Conservation (phyloP, 1,284 basidiomycete genomes). For the Ustilago nuda region DNA sequence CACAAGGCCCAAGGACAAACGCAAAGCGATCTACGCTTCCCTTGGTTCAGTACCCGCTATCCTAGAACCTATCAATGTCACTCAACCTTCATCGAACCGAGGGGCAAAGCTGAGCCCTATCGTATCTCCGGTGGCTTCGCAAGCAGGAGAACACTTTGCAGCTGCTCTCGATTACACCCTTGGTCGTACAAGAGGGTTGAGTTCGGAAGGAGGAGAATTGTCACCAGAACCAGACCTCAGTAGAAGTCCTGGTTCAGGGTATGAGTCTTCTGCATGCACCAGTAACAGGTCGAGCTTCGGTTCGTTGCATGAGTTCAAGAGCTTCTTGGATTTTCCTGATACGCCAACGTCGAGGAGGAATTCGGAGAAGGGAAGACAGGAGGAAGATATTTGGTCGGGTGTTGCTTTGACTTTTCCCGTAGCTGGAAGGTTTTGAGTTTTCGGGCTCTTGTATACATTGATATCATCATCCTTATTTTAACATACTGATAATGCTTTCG, state of each 20-base stretch:
- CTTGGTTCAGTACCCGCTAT: constrained; percentile 14
- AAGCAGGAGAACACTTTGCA: constrained; percentile 18
- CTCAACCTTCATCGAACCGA: background rate
- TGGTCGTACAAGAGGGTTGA: constrained; percentile 4
- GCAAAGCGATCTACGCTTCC: constrained; percentile 35
- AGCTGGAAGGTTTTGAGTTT: constrained; percentile 1
- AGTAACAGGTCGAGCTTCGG: constrained; percentile 25
- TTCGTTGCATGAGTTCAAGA: constrained; percentile 27
- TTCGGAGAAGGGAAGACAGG: background rate
- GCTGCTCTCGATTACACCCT: constrained; percentile 17
- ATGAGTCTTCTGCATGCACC: constrained; percentile 11
- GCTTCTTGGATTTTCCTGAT: constrained; percentile 30
- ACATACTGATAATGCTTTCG: background rate
- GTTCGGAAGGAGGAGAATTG: constrained; percentile 4
- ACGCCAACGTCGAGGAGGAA: background rate
- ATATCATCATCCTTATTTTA: background rate
- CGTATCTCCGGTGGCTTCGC: constrained; percentile 11
- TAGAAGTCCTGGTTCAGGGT: constrained; percentile 27
- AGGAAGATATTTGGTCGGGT: constrained; percentile 21
- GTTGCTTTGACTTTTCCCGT: background rate
- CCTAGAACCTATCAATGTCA: constrained; percentile 11
- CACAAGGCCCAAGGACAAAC: constrained; percentile 35
- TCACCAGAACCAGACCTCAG: constrained; percentile 33
- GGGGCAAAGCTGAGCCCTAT: constrained; percentile 7
- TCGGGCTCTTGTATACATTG: background rate